Evolutionary conservation across 2,329 filamentous ascomycete genomes (phyloP).

Genomic region (Phaeosphaeria sp.): DNA sequence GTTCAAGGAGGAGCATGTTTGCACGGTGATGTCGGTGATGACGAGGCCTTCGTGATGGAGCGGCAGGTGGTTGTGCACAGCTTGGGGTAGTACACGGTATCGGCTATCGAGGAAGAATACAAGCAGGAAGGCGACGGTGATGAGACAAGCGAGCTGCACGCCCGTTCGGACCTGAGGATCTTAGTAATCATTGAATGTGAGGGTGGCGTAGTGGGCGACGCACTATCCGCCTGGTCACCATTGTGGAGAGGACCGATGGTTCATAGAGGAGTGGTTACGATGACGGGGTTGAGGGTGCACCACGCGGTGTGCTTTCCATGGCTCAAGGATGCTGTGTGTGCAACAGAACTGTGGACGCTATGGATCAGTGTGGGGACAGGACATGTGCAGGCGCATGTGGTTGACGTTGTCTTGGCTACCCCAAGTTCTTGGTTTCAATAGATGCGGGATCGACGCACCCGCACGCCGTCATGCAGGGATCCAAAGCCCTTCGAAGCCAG

Average conservation of each 20-base stretch:
- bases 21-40: constrained; percentile 83
- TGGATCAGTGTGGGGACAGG: constrained; percentile 8
- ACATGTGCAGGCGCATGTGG: constrained; percentile 8
- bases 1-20: constrained; percentile 77
- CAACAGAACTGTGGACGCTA: background rate
- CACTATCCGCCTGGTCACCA: constrained; percentile 49
- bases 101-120: constrained; percentile 86
- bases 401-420: constrained; percentile 22
- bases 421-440: constrained; percentile 12
- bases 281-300: constrained; percentile 5
- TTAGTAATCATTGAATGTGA: constrained; percentile 14
- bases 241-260: constrained; percentile 26
- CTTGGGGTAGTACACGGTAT: constrained; percentile 83
- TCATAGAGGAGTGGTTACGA: constrained; percentile 16
- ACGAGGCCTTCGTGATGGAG: constrained; percentile 80
- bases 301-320: constrained; percentile 18
- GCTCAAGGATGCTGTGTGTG: constrained; percentile 4
- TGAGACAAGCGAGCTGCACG: constrained; percentile 74
- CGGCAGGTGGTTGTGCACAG: constrained; percentile 86
- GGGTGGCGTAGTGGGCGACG: constrained; percentile 11
- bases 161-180: constrained; percentile 62
- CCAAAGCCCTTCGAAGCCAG: background rate
- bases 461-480: constrained; percentile 4
- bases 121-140: constrained; percentile 68
- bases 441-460: constrained; percentile 18